These are phyloP conservation scores for Fusarium heterosporum DNA, from an alignment of 2,329 filamentous ascomycete species.

Conservation along the genomic window DNA sequence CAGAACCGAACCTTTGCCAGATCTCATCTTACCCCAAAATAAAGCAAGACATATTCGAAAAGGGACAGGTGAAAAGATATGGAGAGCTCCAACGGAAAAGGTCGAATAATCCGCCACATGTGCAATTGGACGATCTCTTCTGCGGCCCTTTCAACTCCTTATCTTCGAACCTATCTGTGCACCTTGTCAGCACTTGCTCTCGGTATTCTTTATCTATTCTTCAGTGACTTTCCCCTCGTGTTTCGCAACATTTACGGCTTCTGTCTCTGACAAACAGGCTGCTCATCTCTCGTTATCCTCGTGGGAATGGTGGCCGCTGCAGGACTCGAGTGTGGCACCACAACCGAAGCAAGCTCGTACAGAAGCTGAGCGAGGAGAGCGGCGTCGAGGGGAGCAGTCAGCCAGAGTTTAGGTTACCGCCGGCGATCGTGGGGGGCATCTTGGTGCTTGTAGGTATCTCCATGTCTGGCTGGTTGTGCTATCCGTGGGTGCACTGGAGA, in stretches of 20 bases:
- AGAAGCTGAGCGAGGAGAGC: constrained; percentile 62
- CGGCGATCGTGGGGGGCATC: constrained; percentile 78
- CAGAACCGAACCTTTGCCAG: constrained; percentile 47
- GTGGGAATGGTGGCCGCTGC: constrained; percentile 75
- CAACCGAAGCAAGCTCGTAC: constrained; percentile 69
- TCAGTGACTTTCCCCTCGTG: constrained; percentile 86
- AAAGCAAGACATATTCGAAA: constrained; percentile 78
- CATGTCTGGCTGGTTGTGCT: constrained; percentile 90
- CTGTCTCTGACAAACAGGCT: constrained; percentile 81
- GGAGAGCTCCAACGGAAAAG: constrained; percentile 82
- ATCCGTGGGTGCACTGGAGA: constrained; percentile 79
- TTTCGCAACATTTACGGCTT: constrained; percentile 81
- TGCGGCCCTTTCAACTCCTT: constrained; percentile 83
- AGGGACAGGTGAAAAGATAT: constrained; percentile 81
- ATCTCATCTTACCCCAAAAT: constrained; percentile 75
- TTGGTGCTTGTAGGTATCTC: constrained; percentile 86
- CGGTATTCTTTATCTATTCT: constrained; percentile 90
- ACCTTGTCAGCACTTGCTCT: constrained; percentile 86
- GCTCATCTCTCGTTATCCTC: constrained; percentile 79
- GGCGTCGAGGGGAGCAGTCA: constrained; percentile 71
- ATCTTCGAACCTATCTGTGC: constrained; percentile 88
- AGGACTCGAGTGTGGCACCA: constrained; percentile 73
- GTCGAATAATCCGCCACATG: constrained; percentile 72
- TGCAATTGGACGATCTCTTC: constrained; percentile 69
- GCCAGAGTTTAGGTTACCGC: constrained; percentile 87